phyloP scores from a whole-genome alignment of 257 asterid species.

The Solanum bulbocastanum region DNA sequence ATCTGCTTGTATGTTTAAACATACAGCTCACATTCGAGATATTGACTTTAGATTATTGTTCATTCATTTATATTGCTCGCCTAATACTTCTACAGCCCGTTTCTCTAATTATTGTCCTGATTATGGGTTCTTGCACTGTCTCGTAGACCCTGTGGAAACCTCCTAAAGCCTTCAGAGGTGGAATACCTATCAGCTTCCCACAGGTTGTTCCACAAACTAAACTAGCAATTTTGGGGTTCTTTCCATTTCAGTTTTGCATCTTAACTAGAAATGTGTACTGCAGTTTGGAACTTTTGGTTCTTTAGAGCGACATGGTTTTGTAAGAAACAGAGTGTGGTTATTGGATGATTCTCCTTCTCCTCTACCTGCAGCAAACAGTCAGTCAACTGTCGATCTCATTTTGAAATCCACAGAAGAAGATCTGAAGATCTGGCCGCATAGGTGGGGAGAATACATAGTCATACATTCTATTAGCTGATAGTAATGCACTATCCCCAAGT shows the following conservation, averaged over 20 bases:
- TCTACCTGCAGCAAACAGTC: constrained; percentile 45
- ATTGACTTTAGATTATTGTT: background rate
- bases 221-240: background rate
- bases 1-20: background rate
- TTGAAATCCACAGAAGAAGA: constrained; percentile 78
- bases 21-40: background rate
- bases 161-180: constrained; percentile 57
- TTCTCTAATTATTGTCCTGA: background rate
- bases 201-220: constrained; percentile 37
- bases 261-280: constrained; percentile 12
- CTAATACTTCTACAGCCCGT: background rate
- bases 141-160: constrained; percentile 48
- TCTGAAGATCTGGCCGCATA: constrained; percentile 73
- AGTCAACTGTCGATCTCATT: constrained; percentile 61
- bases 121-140: constrained; percentile 7
- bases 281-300: constrained; percentile 56
- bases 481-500: background rate
- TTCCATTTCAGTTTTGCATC: background rate
- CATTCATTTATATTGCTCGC: background rate
- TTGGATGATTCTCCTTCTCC: constrained; percentile 66
- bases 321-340: constrained; percentile 67
- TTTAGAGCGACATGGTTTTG: constrained; percentile 77
- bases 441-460: constrained; percentile 20
- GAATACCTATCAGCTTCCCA: constrained; percentile 58
- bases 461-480: background rate